These are phyloP conservation scores for Penicillium chermesinum DNA, from an alignment of 495 filamentous ascomycete species.

Conservation along the genomic window DNA sequence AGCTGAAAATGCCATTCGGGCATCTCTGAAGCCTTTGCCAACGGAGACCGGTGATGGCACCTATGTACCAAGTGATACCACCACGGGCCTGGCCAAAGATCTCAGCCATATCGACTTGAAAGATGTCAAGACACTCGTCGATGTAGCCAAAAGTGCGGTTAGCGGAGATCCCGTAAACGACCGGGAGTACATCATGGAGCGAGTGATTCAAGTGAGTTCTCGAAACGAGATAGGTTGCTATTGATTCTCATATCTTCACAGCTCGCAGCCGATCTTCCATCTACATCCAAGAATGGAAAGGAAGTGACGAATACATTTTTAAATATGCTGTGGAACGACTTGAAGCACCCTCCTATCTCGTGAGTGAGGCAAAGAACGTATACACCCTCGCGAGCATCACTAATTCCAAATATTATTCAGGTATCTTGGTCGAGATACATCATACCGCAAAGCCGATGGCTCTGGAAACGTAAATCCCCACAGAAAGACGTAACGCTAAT, in stretches of 20 bases:
- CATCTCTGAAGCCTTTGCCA: conserved; percentile 57
- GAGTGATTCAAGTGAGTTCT: conserved; percentile 39
- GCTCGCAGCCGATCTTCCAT: conserved; percentile 44
- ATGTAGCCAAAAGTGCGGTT: conserved; percentile 58
- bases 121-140: conserved; percentile 43
- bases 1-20: conserved; percentile 50
- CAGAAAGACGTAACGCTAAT: neutral
- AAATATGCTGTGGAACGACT: conserved; percentile 59
- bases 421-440: conserved; percentile 47
- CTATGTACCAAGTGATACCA: conserved; percentile 29
- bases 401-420: conserved; percentile 24
- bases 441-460: conserved; percentile 66
- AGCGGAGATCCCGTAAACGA: conserved; percentile 83
- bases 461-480: conserved; percentile 51
- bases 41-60: conserved; percentile 60
- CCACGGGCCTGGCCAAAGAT: conserved; percentile 35
- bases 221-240: neutral
- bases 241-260: conserved; percentile 7
- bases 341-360: conserved; percentile 63
- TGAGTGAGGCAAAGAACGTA: too few relatives aligned
- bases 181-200: conserved; percentile 60
- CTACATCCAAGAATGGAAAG: conserved; percentile 47
- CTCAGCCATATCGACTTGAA: conserved; percentile 34
- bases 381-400: too few relatives aligned
- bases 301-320: conserved; percentile 57